phyloP scores from a whole-genome alignment of 1,284 basidiomycete genomes.

The Cryptococcus sp. region DNA sequence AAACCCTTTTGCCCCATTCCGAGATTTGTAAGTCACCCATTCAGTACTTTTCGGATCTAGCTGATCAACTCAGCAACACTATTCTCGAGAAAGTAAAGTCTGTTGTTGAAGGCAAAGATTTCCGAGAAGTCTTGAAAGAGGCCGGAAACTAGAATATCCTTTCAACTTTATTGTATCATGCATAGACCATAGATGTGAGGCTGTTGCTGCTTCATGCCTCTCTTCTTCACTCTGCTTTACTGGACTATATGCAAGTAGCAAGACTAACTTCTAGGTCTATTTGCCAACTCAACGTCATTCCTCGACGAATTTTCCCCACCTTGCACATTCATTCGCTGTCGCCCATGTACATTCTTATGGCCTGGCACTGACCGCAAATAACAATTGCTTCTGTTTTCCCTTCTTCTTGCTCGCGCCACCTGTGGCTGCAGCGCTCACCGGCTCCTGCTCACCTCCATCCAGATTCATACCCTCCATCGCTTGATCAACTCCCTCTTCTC shows the following conservation, averaged over 20 bases:
- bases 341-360: constrained; percentile 11
- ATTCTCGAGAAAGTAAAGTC: constrained; percentile 53
- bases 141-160: constrained; percentile 13
- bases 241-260: neutral
- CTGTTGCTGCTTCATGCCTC: neutral
- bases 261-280: neutral
- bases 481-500: constrained; percentile 3
- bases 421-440: neutral
- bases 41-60: neutral
- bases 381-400: constrained; percentile 74
- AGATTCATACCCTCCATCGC: constrained; percentile 17
- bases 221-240: too few relatives aligned
- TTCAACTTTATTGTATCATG: constrained; percentile 2
- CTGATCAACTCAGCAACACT: constrained; percentile 49
- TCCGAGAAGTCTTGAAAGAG: constrained; percentile 43
- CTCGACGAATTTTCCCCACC: too few relatives aligned
- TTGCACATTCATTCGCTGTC: too few relatives aligned
- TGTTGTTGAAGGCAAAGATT: constrained; percentile 58
- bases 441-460: constrained; percentile 3
- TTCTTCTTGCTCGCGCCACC: constrained; percentile 56
- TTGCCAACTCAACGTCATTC: too few relatives aligned
- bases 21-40: constrained; percentile 37
- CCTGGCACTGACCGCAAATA: constrained; percentile 58
- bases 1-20: constrained; percentile 46
- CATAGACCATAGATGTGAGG: constrained; percentile 2